These are phyloP conservation scores for Phytophthora podocarpi DNA, from an alignment of 352 stramenopile genomes.

Conservation along the genomic window DNA sequence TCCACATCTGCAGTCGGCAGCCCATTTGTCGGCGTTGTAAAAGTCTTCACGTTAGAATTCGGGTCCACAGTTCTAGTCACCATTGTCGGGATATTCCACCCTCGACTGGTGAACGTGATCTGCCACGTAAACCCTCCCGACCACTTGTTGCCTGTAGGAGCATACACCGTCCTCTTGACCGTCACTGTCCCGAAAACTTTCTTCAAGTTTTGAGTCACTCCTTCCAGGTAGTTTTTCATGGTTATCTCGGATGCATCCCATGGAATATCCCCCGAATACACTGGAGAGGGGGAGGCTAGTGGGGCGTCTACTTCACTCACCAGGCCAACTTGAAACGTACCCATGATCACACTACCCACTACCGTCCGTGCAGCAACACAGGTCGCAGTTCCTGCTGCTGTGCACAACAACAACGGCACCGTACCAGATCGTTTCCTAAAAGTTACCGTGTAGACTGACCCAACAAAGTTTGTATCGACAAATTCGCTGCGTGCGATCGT, in stretches of 20 bases:
- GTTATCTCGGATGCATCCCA: slow-evolving; percentile 81
- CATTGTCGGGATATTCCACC: slow-evolving; percentile 89
- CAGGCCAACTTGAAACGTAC: slow-evolving; percentile 64
- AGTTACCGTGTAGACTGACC: slow-evolving; percentile 64
- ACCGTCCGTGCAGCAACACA: slow-evolving; percentile 45
- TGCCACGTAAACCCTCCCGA: slow-evolving; percentile 94
- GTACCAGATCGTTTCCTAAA: slow-evolving; percentile 67
- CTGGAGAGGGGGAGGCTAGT: neutral
- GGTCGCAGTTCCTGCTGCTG: slow-evolving; percentile 19
- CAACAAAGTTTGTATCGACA: slow-evolving; percentile 58
- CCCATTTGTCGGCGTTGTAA: slow-evolving; percentile 3
- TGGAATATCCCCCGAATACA: slow-evolving; percentile 41
- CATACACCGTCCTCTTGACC: slow-evolving; percentile 85
- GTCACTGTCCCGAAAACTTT: slow-evolving; percentile 87
- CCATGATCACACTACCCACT: slow-evolving; percentile 72
- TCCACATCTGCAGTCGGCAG: slow-evolving; percentile 45
- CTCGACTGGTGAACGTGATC: slow-evolving; percentile 90
- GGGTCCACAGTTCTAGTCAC: slow-evolving; percentile 12
- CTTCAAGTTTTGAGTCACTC: slow-evolving; percentile 39
- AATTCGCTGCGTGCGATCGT: slow-evolving; percentile 39
- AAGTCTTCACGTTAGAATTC: neutral
- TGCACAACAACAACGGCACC: slow-evolving; percentile 62
- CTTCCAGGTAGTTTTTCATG: slow-evolving; percentile 61
- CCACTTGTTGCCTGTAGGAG: slow-evolving; percentile 87
- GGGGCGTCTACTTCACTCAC: slow-evolving; percentile 42